Evolutionary conservation across 108 stramenopile species (phyloP).

Genomic region (Fragilariopsis cylindrus): DNA sequence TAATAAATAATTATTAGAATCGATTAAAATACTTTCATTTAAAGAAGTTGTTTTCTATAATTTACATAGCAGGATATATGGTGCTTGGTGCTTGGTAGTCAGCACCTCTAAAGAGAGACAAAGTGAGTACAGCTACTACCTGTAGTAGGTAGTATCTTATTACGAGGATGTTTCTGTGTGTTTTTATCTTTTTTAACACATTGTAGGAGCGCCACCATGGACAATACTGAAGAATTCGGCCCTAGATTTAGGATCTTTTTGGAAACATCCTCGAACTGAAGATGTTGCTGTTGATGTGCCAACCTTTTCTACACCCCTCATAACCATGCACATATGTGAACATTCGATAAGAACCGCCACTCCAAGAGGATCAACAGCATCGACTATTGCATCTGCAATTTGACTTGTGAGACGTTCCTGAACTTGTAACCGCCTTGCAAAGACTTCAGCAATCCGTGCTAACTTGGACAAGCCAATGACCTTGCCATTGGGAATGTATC

Average conservation of each 20-base stretch:
- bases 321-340: slow-evolving; percentile 98
- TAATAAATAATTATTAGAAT: too few relatives aligned
- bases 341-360: slow-evolving; percentile 98
- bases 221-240: slow-evolving; percentile 95
- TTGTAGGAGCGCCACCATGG: slow-evolving; percentile 49
- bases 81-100: too few relatives aligned
- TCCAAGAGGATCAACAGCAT: slow-evolving; percentile 90
- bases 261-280: slow-evolving; percentile 90
- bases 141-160: too few relatives aligned
- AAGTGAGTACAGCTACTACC: too few relatives aligned
- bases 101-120: too few relatives aligned
- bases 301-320: slow-evolving; percentile 96
- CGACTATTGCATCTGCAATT: slow-evolving; percentile 94
- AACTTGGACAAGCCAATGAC: slow-evolving; percentile 94
- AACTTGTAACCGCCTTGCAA: slow-evolving; percentile 93
- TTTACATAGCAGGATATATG: too few relatives aligned
- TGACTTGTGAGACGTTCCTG: slow-evolving; percentile 97
- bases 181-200: neutral
- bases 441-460: slow-evolving; percentile 94
- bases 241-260: slow-evolving; percentile 85
- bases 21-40: too few relatives aligned
- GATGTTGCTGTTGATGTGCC: slow-evolving; percentile 91
- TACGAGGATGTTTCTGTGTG: too few relatives aligned
- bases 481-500: slow-evolving; percentile 96
- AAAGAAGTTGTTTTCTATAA: too few relatives aligned